Conservation (phyloP, 2,329 filamentous ascomycete species). For the Chaetomiaceae sp. region DNA sequence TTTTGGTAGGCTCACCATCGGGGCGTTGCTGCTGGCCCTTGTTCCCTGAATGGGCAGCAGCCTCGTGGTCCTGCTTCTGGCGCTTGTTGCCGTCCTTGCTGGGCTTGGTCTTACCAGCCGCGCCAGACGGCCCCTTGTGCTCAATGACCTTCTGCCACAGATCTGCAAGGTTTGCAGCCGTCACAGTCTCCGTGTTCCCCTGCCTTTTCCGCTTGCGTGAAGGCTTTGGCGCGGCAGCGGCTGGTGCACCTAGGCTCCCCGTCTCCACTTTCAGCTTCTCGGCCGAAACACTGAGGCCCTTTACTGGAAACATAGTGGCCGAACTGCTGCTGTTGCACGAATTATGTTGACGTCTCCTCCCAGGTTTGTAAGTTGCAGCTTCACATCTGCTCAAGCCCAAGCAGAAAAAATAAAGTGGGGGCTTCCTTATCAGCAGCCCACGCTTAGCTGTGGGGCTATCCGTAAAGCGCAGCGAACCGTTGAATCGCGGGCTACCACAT, state of each 20-base stretch:
- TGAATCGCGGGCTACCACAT: too few species aligned
- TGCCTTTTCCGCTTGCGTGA: conserved; percentile 53
- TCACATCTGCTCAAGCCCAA: neutral
- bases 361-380: neutral
- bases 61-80: conserved; percentile 16
- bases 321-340: neutral
- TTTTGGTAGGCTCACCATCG: conserved; percentile 21
- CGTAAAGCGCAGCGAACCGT: too few species aligned
- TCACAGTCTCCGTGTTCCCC: conserved; percentile 44
- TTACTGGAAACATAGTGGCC: conserved; percentile 75
- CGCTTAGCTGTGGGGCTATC: neutral
- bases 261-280: conserved; percentile 66
- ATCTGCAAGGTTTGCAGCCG: conserved; percentile 63
- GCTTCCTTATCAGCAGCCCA: neutral
- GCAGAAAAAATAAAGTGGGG: conserved; percentile 19
- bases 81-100: conserved; percentile 19
- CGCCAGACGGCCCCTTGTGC: conserved; percentile 29
- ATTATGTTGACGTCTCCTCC: neutral
- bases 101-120: conserved; percentile 13
- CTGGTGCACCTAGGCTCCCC: conserved; percentile 28
- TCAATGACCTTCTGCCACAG: conserved; percentile 78
- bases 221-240: conserved; percentile 12
- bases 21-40: conserved; percentile 1
- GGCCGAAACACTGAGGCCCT: conserved; percentile 80
- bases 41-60: neutral